Percentiles rank a stretch among this genome's conserved stretches.
Conservation (phyloP, 1,284 basidiomycete genomes). For the Phylloboletellus chloephorus region DNA sequence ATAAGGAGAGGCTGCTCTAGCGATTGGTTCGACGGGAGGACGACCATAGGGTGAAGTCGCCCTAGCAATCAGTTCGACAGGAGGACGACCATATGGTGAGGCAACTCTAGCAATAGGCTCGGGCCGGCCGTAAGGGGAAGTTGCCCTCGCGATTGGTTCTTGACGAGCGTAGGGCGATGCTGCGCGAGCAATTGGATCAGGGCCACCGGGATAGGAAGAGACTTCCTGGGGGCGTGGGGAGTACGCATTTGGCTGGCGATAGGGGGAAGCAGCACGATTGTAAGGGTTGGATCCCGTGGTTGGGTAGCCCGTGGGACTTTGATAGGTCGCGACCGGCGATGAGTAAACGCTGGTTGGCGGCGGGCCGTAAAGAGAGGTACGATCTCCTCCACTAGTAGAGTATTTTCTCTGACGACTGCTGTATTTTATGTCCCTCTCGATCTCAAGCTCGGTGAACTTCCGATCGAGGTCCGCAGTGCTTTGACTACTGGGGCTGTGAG, state of each 20-base stretch:
- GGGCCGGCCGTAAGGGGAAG: constrained; percentile 21
- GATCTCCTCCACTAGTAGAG: constrained; percentile 28
- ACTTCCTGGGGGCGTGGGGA: constrained; percentile 29
- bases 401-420: constrained; percentile 27
- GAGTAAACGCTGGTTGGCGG: constrained; percentile 16
- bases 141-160: constrained; percentile 26
- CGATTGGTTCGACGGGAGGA: constrained; percentile 23
- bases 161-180: constrained; percentile 32
- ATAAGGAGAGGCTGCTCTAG: constrained; percentile 26
- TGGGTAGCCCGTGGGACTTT: constrained; percentile 21
- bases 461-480: constrained; percentile 26
- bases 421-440: constrained; percentile 25
- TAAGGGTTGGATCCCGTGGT: constrained; percentile 17
- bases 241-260: constrained; percentile 32
- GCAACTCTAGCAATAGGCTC: constrained; percentile 25
- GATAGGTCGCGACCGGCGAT: constrained; percentile 18
- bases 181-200: constrained; percentile 28
- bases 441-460: constrained; percentile 30
- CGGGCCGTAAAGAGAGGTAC: constrained; percentile 18
- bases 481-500: constrained; percentile 23
- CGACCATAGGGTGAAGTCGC: constrained; percentile 29
- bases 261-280: constrained; percentile 26
- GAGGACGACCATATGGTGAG: constrained; percentile 23
- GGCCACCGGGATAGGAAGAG: constrained; percentile 30
- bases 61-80: constrained; percentile 25